Base-by-base conservation (phyloP, 768 basidiomycete genomes). In the Hygrophorus pudorinus region DNA sequence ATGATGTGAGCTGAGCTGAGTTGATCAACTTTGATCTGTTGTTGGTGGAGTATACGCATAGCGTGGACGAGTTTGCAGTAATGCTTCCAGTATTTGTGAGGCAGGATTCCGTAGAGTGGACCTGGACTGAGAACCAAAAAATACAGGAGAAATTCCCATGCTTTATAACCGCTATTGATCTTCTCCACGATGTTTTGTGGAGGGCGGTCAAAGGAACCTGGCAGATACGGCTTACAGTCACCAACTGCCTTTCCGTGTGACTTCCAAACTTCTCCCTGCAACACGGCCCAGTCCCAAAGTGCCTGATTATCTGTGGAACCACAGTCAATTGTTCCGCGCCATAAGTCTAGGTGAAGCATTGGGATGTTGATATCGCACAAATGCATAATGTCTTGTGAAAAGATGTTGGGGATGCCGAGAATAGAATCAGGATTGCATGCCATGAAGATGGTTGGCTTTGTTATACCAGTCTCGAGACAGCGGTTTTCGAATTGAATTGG, bases 301-400 rank as follows among this genome's bases (percentile, higher is more conserved):
- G n/a, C n/a, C n/a, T n/a, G n/a, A n/a, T n/a, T n/a, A n/a, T n/a
- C n/a, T n/a, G n/a, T n/a, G n/a, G n/a, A n/a, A n/a, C n/a, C n/a
- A n/a, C n/a, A n/a, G n/a, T n/a, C n/a, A n/a, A n/a, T n/a, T 11
- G 49, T 56, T 40, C 56, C 59, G 51, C 61, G 51, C 9, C 13
- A 34, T 12, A 42, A 20, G 18, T 31, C 32, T 8, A 34, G 29
- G 8, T 12, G 12, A 1, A 72, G 55, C 12, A 70, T 66, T 1
- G 64, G 60, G 41, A 73, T 56, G 16, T 59, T 61, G 39, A 67
- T 47, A 3, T 45, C 47, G 3, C 55, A 14, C 0, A 67, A 53
- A 47, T 72, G 67, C 70, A 75, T 75, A 1, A 62, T 13, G 45
- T 75, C 70, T 1, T n/a, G n/a, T n/a, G n/a, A n/a, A n/a, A n/a